These are phyloP conservation scores for Ochetophila trinervis DNA, from an alignment of 306 rosid species.

Conservation along the genomic window DNA sequence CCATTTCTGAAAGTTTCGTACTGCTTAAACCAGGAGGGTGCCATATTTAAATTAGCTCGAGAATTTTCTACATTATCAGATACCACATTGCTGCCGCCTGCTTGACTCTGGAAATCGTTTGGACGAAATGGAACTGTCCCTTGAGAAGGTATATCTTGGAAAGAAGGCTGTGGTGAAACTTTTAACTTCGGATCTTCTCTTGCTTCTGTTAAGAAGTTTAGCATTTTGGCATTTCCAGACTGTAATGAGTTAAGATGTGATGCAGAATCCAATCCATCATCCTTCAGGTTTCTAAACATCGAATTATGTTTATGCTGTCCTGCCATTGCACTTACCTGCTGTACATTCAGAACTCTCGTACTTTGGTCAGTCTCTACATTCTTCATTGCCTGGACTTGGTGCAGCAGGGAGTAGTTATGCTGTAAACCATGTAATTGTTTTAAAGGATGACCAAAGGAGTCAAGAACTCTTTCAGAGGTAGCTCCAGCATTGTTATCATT, in stretches of 20 bases:
- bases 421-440: constrained; percentile 24
- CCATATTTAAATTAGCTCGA: constrained; percentile 21
- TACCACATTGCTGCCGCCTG: constrained; percentile 25
- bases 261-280: constrained; percentile 29
- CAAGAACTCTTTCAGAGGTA: constrained; percentile 27
- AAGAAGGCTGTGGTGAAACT: constrained; percentile 21
- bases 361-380: constrained; percentile 32
- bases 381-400: constrained; percentile 31
- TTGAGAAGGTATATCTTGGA: constrained; percentile 26
- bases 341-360: constrained; percentile 28
- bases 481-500: constrained; percentile 21
- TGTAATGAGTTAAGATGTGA: constrained; percentile 20
- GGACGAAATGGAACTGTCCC: constrained; percentile 29
- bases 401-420: constrained; percentile 29
- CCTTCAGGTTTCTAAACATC: neutral
- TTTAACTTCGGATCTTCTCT: constrained; percentile 35
- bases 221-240: constrained; percentile 23
- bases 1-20: constrained; percentile 34
- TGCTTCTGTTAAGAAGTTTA: constrained; percentile 29
- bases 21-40: constrained; percentile 43
- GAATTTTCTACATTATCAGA: constrained; percentile 28
- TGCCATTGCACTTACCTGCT: constrained; percentile 22
- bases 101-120: constrained; percentile 32
- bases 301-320: constrained; percentile 28
- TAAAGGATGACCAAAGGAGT: constrained; percentile 19